These are phyloP conservation scores for Saccharomyces uvarum DNA, from an alignment of 1,139 yeast species.

Conservation along the genomic window DNA sequence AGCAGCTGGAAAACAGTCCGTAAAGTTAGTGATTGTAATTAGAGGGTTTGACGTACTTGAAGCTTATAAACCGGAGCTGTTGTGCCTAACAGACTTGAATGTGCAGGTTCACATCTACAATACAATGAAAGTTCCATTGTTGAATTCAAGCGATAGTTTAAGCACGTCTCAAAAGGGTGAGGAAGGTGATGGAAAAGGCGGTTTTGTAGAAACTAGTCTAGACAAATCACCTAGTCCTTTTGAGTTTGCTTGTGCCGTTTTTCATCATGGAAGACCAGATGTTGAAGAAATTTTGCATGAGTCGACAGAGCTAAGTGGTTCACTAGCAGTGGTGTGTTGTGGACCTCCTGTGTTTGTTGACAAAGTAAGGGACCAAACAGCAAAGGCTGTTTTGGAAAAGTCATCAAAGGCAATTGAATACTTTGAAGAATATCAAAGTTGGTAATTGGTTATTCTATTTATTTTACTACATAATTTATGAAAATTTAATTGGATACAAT, in stretches of 20 bases:
- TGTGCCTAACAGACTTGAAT: constrained; percentile 28
- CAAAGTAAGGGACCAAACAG: constrained; percentile 37
- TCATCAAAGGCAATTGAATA: constrained; percentile 16
- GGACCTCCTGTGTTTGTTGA: constrained; percentile 52
- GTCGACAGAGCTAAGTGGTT: constrained; percentile 33
- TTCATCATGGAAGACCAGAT: constrained; percentile 42
- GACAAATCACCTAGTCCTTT: not conserved
- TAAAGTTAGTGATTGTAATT: constrained; percentile 2
- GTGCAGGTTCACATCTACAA: not conserved
- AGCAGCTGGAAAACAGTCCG: not conserved
- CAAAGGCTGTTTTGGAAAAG: constrained; percentile 17
- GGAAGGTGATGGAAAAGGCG: not conserved
- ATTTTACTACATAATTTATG: not conserved
- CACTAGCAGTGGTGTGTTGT: constrained; percentile 42
- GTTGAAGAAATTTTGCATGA: constrained; percentile 34
- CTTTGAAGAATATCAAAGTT: constrained; percentile 25
- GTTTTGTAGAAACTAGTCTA: not conserved
- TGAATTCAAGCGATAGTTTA: not conserved
- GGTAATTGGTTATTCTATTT: constrained; percentile 10
- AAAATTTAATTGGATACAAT: not conserved
- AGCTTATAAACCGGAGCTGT: constrained; percentile 24
- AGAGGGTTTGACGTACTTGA: constrained; percentile 3
- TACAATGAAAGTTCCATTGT: not conserved
- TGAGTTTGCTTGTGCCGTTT: not conserved
- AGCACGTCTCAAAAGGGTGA: not conserved